These are phyloP conservation scores for Prunus davidiana DNA, from an alignment of 306 rosid species.

Conservation along the genomic window DNA sequence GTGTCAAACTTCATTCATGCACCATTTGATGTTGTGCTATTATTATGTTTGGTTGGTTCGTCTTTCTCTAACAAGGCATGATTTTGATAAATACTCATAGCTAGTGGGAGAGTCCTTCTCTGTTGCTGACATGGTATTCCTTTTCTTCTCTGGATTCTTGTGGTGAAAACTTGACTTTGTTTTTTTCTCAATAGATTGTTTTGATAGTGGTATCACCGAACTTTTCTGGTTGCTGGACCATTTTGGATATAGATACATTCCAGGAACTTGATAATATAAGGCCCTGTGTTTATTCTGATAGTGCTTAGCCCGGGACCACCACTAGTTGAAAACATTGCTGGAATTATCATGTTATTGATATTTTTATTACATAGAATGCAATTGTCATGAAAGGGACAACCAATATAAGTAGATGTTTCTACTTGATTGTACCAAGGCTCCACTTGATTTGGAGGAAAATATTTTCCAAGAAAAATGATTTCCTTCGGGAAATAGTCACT, in stretches of 20 bases:
- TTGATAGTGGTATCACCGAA: background rate
- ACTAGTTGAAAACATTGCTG: background rate
- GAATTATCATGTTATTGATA: background rate
- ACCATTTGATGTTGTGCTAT: conserved; percentile 1
- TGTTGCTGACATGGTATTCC: background rate
- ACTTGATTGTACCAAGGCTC: background rate
- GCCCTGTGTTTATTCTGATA: background rate
- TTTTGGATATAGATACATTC: background rate
- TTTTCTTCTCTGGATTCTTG: background rate
- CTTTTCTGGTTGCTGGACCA: background rate
- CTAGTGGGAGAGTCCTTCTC: background rate
- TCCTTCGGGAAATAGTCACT: background rate
- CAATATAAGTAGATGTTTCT: background rate
- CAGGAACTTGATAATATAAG: background rate
- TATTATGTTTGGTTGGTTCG: background rate
- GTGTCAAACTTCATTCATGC: background rate
- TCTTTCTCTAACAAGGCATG: background rate
- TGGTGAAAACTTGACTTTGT: background rate
- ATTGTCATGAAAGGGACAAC: background rate
- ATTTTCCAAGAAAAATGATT: background rate
- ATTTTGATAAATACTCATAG: background rate
- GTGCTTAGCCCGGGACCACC: background rate
- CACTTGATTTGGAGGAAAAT: background rate
- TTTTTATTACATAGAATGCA: background rate
- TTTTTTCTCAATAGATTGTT: background rate